Percentiles rank a stretch among this genome's conserved stretches.
Evolutionary conservation across 805 yeast genomes (phyloP).

Genomic region (Lipomyces japonicus): DNA sequence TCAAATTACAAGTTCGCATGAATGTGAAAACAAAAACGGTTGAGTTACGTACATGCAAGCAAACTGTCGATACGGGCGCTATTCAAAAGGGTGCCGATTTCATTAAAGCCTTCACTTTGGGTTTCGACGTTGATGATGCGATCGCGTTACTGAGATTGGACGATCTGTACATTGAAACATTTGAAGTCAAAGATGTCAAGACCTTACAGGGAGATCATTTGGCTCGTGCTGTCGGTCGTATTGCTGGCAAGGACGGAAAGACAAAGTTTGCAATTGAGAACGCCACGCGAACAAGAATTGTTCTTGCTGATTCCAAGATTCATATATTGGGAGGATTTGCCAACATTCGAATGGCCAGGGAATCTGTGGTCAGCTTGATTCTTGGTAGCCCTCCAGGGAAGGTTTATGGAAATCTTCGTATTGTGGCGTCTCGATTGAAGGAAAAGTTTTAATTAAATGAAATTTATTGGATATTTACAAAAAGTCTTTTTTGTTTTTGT

Average conservation of each 20-base stretch:
- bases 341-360: slow-evolving; percentile 97
- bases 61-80: slow-evolving; percentile 88
- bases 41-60: slow-evolving; percentile 76
- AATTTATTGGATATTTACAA: too few relatives aligned
- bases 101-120: slow-evolving; percentile 89
- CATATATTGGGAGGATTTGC: slow-evolving; percentile 97
- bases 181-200: slow-evolving; percentile 95
- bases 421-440: slow-evolving; percentile 94
- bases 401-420: slow-evolving; percentile 94
- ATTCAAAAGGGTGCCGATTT: slow-evolving; percentile 98
- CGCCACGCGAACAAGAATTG: slow-evolving; percentile 97
- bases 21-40: slow-evolving; percentile 82
- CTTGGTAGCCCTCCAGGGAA: slow-evolving; percentile 98
- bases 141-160: slow-evolving; percentile 90
- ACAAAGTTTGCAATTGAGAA: slow-evolving; percentile 98
- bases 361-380: slow-evolving; percentile 88
- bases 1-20: slow-evolving; percentile 94
- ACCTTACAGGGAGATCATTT: slow-evolving; percentile 93
- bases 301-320: slow-evolving; percentile 91
- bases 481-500: too few relatives aligned
- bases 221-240: slow-evolving; percentile 98
- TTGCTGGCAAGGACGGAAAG: slow-evolving; percentile 99
- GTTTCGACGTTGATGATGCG: slow-evolving; percentile 96
- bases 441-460: slow-evolving; percentile 81
- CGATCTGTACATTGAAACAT: slow-evolving; percentile 93